Evolutionary conservation across 1,139 yeast species (phyloP), one percentile per base, ranked within the genome.

Genomic region (Kodamaea fungicola): DNA sequence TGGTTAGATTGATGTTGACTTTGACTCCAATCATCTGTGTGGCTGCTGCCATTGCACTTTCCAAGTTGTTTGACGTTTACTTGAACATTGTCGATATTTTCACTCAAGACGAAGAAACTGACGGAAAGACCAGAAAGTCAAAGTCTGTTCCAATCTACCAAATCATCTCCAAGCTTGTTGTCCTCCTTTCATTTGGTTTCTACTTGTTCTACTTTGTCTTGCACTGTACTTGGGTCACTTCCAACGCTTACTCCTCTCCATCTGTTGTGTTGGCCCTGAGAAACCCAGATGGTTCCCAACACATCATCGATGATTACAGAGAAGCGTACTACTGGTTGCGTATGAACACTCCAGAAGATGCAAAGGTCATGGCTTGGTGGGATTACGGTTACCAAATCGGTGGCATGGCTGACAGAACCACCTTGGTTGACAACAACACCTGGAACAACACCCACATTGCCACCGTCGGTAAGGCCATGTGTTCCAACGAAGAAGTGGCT

Each of bases 371-470:
- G 85, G 85, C 97, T 6, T 94, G 99, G 99, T 94, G 99, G 99
- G 99, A 94, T 71, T 94, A 94, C 59, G 99, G 99, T 39, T 94
- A 94, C 64, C 99, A 94, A 67, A 94, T 94, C 55, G 98, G 98
- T 51, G 99, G 99, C 44, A 92, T 94, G 97, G 98, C 98, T 32
- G 98, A 94, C 64, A 80, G 98, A 61, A 92, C 98, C 47, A 94
- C 99, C 4, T 75, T 94, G 50, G 99, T 94, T 31, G 99, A 94
- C 63, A 94, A 94, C 75, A 94, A 94, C 64, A 94, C 99, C 8
- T 94, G 99, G 99, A 94, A 94, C 62, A 94, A 94, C 68, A 94
- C 99, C 4, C 99, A 94, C 61, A 94, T 94, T 64, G 99, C 98
- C 49, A 89, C 97, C n/a, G 98, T 94, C 39, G 99, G 99, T 54